Percentiles rank a stretch among this genome's conserved stretches.
phyloP scores from a whole-genome alignment of 208 protist species.

The Trypanosoma caninum region DNA sequence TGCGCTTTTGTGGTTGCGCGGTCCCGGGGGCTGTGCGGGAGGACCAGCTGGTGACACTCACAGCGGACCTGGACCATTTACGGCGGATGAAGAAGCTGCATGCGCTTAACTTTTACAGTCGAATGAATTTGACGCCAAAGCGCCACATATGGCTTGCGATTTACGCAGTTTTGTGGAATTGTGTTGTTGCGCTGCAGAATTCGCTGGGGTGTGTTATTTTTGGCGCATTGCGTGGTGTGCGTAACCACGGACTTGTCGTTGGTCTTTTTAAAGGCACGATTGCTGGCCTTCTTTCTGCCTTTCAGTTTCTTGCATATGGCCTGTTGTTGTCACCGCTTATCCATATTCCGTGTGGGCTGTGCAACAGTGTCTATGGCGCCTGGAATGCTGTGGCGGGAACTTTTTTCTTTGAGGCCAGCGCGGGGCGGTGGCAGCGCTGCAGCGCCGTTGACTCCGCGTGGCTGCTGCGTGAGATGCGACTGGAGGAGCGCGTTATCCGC shows the following conservation, averaged over 20 bases:
- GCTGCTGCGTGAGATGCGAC: constrained; percentile 48
- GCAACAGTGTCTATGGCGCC: constrained; percentile 60
- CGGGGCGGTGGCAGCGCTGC: constrained; percentile 71
- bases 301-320: constrained; percentile 57
- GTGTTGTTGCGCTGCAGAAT: constrained; percentile 45
- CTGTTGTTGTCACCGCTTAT: constrained; percentile 63
- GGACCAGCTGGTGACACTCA: constrained; percentile 17
- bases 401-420: constrained; percentile 71
- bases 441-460: constrained; percentile 35
- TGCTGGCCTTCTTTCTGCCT: constrained; percentile 18
- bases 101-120: constrained; percentile 76
- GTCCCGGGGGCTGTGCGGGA: background rate
- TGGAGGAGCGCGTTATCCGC: constrained; percentile 67
- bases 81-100: constrained; percentile 49
- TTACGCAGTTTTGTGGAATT: constrained; percentile 69
- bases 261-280: constrained; percentile 16
- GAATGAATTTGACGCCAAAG: constrained; percentile 73
- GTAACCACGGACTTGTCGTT: constrained; percentile 17
- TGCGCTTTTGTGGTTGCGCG: background rate
- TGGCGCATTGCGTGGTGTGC: constrained; percentile 31
- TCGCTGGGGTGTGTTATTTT: constrained; percentile 53
- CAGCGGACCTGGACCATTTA: constrained; percentile 63
- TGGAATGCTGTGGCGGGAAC: constrained; percentile 55
- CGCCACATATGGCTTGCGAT: constrained; percentile 57
- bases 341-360: constrained; percentile 55